A percentile compares a stretch with the other conserved stretches of the same genome.
phyloP scores from a whole-genome alignment of 2,329 filamentous ascomycete genomes.

The Fusarium sterilihyphosum region DNA sequence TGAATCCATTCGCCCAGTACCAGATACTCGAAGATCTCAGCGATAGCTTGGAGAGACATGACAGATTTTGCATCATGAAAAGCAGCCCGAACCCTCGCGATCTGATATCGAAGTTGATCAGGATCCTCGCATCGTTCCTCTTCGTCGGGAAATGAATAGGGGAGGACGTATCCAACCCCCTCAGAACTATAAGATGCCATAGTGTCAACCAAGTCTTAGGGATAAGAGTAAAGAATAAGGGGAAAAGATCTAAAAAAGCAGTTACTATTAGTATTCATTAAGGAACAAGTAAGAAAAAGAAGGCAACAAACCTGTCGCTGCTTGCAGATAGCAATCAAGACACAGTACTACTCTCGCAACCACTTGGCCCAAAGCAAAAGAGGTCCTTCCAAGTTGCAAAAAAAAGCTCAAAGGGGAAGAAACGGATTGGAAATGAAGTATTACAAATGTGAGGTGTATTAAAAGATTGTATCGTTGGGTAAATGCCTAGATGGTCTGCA shows the following conservation, averaged over 20 bases:
- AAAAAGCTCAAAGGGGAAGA: neutral
- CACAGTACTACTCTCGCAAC: neutral
- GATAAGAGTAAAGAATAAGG: fast-evolving
- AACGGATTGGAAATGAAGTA: fast-evolving
- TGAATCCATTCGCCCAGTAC: neutral
- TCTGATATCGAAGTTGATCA: neutral
- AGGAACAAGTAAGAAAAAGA: neutral
- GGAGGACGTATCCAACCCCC: neutral
- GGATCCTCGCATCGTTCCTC: neutral
- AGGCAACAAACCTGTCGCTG: neutral
- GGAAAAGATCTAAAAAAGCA: neutral
- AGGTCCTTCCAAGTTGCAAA: fast-evolving
- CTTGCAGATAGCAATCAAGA: neutral
- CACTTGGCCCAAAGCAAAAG: fast-evolving
- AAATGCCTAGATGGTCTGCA: neutral
- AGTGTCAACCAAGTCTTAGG: neutral
- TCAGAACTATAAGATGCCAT: neutral
- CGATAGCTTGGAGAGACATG: neutral
- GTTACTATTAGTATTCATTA: neutral
- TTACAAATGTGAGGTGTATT: neutral
- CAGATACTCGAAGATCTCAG: neutral
- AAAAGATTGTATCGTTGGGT: neutral
- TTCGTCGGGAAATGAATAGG: neutral
- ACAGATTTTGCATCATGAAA: neutral
- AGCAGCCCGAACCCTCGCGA: neutral